Base-by-base conservation (phyloP, 2,329 filamentous ascomycete species). In the Aspergillus udagawae region DNA sequence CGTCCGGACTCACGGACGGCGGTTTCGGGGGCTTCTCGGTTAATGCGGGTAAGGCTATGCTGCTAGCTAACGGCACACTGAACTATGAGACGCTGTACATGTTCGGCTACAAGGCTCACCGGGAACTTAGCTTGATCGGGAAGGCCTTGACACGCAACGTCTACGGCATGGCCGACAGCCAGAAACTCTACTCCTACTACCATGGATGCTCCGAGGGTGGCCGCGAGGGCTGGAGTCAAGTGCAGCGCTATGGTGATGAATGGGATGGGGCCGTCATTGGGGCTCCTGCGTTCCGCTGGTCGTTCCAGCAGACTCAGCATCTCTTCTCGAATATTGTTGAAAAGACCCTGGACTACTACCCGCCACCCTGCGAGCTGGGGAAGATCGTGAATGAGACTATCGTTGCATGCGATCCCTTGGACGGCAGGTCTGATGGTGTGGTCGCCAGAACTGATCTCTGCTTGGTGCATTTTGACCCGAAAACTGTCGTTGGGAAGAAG, bases 351-450 rank as follows among this genome's bases (percentile, higher is more conserved):
- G 32, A 17, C 14, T 38, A 38, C 14, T 38, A 38, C 2, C 32
- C 32, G 6, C 14, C 32, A 1, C 32, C 32, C 14, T 38, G 32
- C 32, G 80, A 81, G 51, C 63, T 84, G 14, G 71, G 75, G 5
- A 79, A 77, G 63, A 83, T 84, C 44, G 73, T 79, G 8, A 83
- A 82, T 63, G 68, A 73, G 51, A 83, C 81, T 0, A 81, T 85
- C 45, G 70, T 70, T 1, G 75, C 75, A 27, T 85, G 82, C 55
- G 82, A 85, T 59, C 66, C 75, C 4, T 68, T 85, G 6, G 82
- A 85, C 56, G 82, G 83, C 1, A 71, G 73, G 51, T 73, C 70
- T 0, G 82, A 85, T 53, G 81, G 82, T 1, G 79, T 84, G 3
- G 73, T 85, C 20, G 69, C 75, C 5, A 73, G 79, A 3, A 75